Base-by-base conservation (phyloP, 495 filamentous ascomycete genomes). In the Tetracladium marchalianum region DNA sequence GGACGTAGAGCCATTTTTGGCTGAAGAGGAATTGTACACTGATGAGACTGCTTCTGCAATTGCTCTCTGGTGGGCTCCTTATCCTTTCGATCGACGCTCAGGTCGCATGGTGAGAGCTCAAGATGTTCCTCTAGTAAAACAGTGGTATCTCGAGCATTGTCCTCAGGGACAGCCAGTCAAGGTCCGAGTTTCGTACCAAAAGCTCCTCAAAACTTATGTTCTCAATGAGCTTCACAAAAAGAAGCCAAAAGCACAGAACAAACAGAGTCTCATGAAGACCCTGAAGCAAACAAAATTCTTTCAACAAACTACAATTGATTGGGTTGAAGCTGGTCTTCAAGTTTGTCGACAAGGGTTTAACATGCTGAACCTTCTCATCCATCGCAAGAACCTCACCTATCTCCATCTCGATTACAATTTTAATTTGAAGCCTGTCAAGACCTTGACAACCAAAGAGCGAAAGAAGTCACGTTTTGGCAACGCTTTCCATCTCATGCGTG, bases 381-480 rank as follows among this genome's bases (percentile, higher is more conserved):
- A 99, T 62, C 78, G 93, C 49, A 99, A 99, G 77, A 97, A 97
- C 62, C 69, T 99, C 47, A 99, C 93, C 5, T 99, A 99, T 66
- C 77, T 99, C 35, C 93, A 99, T 72, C 75, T 99, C 19, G 93
- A 99, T 57, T 99, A 97, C 69, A 99, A 99, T 68, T 99, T 99
- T 73, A 99, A 99, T 67, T 62, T 99, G 60, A 99, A 99, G 69
- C 93, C 93, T 8, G 90, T 99, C 51, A 99, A 99, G 66, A 99
- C 93, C 0, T 62, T 99, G 62, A 99, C 93, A 0, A 99, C 92
- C 15, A 99, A 99, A 66, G 93, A 99, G 71, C 84, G 93, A 41
- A 99, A 99, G 74, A 99, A 99, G 78, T 97, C 92, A 18, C 84
- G 93, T 37, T 99, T 99, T 56, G 93, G 93, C 70, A 99, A 99